These are phyloP conservation scores for Geosmithia morbida DNA, from an alignment of 2,329 filamentous ascomycete species.

Conservation along the genomic window DNA sequence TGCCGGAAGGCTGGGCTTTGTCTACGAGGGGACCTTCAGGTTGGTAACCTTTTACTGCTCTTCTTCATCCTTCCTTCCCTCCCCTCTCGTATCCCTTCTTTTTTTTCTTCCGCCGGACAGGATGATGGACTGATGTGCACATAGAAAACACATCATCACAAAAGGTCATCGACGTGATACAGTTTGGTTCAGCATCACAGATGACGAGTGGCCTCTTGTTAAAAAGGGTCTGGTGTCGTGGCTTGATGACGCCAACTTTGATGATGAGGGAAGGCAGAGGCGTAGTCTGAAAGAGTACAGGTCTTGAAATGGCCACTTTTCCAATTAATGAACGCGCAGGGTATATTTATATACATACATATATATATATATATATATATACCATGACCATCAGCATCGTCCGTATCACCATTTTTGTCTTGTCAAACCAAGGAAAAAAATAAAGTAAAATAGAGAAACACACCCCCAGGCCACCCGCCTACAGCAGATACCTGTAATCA, in stretches of 20 bases:
- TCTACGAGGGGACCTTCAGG: slow-evolving; percentile 44
- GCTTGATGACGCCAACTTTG: slow-evolving; percentile 40
- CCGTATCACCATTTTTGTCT: too few species aligned
- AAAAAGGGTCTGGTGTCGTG: slow-evolving; percentile 35
- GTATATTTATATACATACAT: too few species aligned
- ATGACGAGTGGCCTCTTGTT: slow-evolving; percentile 39
- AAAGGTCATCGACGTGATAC: slow-evolving; percentile 44
- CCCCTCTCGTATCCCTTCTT: background rate
- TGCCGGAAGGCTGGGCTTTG: slow-evolving; percentile 42
- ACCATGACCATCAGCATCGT: too few species aligned
- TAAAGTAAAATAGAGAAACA: too few species aligned
- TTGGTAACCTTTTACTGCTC: slow-evolving; percentile 5
- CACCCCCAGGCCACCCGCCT: slow-evolving; percentile 4
- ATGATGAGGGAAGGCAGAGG: slow-evolving; percentile 34
- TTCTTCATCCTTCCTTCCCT: background rate
- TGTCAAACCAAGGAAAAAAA: background rate
- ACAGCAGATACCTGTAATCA: slow-evolving; percentile 44
- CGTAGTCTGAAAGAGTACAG: slow-evolving; percentile 24
- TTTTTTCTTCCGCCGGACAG: background rate
- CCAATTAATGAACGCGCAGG: too few species aligned
- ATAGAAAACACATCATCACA: slow-evolving; percentile 40
- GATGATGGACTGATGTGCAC: background rate
- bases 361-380: too few species aligned
- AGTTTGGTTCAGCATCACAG: slow-evolving; percentile 42
- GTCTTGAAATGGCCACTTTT: background rate